Base-by-base conservation (phyloP, 2,329 filamentous ascomycete genomes). In the Fusarium sp. region DNA sequence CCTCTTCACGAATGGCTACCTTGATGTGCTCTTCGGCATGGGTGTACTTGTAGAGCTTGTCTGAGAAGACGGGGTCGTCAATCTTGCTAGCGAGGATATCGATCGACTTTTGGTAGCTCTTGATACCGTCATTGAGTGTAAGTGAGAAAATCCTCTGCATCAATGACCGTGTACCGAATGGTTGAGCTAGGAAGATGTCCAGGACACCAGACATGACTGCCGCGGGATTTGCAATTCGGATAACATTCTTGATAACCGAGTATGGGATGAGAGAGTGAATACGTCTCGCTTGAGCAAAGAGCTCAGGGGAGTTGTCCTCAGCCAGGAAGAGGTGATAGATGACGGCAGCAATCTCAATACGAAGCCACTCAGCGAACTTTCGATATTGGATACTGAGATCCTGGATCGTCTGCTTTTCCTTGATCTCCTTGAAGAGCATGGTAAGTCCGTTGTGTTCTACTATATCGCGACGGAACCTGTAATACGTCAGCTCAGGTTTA, bases 341-440 rank as follows among this genome's bases (percentile, higher is more conserved):
- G 28, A 96, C 98, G 44, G 96, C 96, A 30, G 96, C 96, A 54
- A 99, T 92, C 84, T 99, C 96, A 79, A 99, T 99, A 43, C 96
- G 92, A 57, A 98, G 86, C 96, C 96, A 99, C 82, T 99, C 96
- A 23, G 96, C 96, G 80, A 99, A 98, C 81, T 98, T 99, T 79
- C 96, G 94, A 82, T 98, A 98, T 81, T 98, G 95, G 16, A 97
- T 92, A 79, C 94, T 97, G 60, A 99, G 88, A 75, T 98, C 94
- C 72, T 90, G 89, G 60, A 99, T 96, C 8, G 89, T 94, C 67
- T 94, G 88, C 85, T 98, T 98, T 63, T 95, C 92, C 78, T 93
- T 93, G 82, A 99, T 97, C 81, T 98, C 96, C 65, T 93, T 89
- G 83, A 99, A 98, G 2, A 99, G 88, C 81, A 93, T 96, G 0